phyloP scores from a whole-genome alignment of 2,329 filamentous ascomycete genomes.

The Trichophyton mentagrophytes region DNA sequence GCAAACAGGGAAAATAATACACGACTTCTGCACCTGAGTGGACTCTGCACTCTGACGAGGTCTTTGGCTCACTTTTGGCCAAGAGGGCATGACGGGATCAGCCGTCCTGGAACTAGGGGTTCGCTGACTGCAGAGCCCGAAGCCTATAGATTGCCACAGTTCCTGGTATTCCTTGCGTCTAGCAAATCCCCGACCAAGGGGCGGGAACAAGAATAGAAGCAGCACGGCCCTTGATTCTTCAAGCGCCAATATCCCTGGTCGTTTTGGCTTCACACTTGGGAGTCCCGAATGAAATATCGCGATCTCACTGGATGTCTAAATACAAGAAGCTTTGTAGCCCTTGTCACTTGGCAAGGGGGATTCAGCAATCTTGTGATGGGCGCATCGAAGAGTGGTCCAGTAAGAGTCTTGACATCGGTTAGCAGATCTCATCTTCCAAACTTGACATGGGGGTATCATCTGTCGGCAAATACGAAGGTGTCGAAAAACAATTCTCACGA shows the following conservation, averaged over 20 bases:
- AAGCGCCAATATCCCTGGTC: background rate
- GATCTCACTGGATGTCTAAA: background rate
- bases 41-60: background rate
- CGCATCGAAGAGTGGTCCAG: background rate
- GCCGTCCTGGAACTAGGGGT: background rate
- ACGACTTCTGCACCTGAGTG: background rate
- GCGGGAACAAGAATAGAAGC: background rate
- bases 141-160: background rate
- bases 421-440: background rate
- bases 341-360: background rate
- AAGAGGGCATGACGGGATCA: background rate
- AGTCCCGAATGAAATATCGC: background rate
- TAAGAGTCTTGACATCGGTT: background rate
- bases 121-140: background rate
- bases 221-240: background rate
- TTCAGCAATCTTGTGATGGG: background rate
- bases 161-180: background rate
- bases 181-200: background rate
- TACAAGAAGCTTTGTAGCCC: background rate
- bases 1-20: background rate
- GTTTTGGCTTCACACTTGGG: background rate
- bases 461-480: background rate
- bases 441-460: background rate
- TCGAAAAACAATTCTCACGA: background rate
- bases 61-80: background rate